These are phyloP conservation scores for Geotrichum australiense DNA, from an alignment of 1,139 yeast genomes.

Conservation along the genomic window DNA sequence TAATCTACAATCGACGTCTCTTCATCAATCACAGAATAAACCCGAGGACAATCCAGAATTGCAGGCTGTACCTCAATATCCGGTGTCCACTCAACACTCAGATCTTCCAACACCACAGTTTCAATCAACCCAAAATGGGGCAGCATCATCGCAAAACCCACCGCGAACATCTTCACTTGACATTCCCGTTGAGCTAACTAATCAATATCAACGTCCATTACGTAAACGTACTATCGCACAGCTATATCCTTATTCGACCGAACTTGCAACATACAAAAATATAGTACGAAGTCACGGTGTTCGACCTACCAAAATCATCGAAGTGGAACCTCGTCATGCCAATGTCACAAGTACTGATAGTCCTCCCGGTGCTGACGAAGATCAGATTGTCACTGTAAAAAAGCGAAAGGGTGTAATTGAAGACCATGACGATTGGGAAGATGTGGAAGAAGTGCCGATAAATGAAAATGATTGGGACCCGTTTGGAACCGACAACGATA, in stretches of 20 bases:
- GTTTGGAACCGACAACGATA: constrained; percentile 4
- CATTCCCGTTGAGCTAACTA: no score
- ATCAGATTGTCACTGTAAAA: constrained; percentile 7
- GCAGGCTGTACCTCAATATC: no score
- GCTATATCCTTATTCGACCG: constrained; percentile 15
- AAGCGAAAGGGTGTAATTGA: constrained; percentile 2
- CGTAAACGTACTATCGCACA: constrained; percentile 15
- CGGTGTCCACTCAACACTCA: no score
- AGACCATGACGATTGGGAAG: not conserved
- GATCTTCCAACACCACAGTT: no score
- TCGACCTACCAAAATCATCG: constrained; percentile 13
- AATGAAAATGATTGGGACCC: constrained; percentile 9
- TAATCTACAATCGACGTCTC: no score
- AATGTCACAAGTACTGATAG: not conserved
- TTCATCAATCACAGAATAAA: no score
- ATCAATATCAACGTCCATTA: no score
- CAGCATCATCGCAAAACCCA: no score
- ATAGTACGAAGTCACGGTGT: constrained; percentile 14
- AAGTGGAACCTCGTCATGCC: constrained; percentile 9
- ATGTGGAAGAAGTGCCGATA: not conserved
- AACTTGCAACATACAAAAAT: constrained; percentile 11
- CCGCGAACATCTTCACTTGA: no score
- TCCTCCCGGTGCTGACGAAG: not conserved
- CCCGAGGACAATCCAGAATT: no score
- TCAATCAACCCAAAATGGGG: no score